A percentile compares a stretch with the other conserved stretches of the same genome.
Conservation (phyloP, 345 rosid species). For the Acer yangbiense region DNA sequence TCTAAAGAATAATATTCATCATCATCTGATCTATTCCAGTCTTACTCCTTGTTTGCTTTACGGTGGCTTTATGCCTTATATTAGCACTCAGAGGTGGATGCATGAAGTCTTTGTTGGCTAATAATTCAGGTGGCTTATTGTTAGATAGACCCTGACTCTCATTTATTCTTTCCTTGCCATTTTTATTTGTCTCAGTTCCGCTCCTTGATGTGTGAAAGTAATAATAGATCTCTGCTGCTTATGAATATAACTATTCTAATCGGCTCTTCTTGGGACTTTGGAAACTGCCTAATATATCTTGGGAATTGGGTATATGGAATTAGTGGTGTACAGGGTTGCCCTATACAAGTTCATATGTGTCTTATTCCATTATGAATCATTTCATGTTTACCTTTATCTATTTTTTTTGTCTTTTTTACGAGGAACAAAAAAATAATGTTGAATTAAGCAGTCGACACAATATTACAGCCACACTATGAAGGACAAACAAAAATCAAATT, state of each 20-base stretch:
- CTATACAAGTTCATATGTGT: background rate
- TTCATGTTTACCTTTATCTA: no score
- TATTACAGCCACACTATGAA: no score
- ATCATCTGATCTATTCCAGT: background rate
- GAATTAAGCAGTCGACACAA: no score
- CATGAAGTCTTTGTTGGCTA: background rate
- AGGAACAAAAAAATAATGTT: no score
- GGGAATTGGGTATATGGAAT: background rate
- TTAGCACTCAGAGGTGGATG: background rate
- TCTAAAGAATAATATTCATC: background rate
- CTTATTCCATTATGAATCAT: background rate
- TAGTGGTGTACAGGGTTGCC: background rate
- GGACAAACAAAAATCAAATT: background rate
- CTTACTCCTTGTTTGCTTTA: background rate
- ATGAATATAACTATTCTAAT: background rate
- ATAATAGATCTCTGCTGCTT: background rate
- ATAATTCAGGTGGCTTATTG: background rate
- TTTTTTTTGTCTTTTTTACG: no score
- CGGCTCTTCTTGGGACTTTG: slow-evolving; percentile 1
- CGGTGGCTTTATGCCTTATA: no score
- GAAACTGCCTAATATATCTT: background rate
- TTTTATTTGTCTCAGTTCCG: background rate
- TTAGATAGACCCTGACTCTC: background rate
- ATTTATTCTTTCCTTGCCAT: slow-evolving; percentile 19
- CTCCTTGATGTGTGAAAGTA: background rate